phyloP scores from a whole-genome alignment of 306 rosid species.

The Medicago arabica region DNA sequence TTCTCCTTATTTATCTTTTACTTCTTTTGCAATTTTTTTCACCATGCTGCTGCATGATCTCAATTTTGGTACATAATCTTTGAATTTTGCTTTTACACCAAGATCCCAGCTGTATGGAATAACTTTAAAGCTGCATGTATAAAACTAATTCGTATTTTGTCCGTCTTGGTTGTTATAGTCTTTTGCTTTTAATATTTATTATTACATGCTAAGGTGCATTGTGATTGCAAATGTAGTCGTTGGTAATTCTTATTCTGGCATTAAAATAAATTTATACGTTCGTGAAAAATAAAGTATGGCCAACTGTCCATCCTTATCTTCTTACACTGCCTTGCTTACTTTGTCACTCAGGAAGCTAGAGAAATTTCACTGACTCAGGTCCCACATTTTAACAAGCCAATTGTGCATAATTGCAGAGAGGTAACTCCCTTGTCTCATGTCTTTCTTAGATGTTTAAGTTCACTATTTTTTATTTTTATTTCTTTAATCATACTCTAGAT shows the following conservation, averaged over 20 bases:
- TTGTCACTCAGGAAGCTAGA: conserved; percentile 74
- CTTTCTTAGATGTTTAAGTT: conserved; percentile 32
- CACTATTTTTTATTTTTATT: conserved; percentile 25
- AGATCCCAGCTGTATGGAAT: not conserved
- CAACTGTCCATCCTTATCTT: conserved; percentile 27
- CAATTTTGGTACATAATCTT: conserved; percentile 1
- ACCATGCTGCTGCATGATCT: conserved; percentile 7
- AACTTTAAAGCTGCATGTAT: not conserved
- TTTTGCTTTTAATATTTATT: not conserved
- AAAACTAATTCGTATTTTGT: not conserved
- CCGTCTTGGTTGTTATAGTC: not conserved
- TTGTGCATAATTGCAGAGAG: conserved; percentile 81
- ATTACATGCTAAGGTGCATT: not conserved
- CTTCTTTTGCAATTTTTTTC: not conserved
- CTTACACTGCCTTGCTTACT: conserved; percentile 47
- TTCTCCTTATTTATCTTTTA: not conserved
- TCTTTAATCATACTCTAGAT: conserved; percentile 16
- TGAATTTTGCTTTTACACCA: not conserved
- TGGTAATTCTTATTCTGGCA: not conserved
- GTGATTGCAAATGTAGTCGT: conserved; percentile 6
- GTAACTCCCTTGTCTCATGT: conserved; percentile 51
- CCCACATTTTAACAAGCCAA: conserved; percentile 58
- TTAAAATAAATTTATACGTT: conserved; percentile 8
- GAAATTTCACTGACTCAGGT: conserved; percentile 75
- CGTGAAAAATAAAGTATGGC: not conserved